These are phyloP conservation scores for Symbiodinium natans DNA, from an alignment of 73 alveolate species.

Conservation along the genomic window DNA sequence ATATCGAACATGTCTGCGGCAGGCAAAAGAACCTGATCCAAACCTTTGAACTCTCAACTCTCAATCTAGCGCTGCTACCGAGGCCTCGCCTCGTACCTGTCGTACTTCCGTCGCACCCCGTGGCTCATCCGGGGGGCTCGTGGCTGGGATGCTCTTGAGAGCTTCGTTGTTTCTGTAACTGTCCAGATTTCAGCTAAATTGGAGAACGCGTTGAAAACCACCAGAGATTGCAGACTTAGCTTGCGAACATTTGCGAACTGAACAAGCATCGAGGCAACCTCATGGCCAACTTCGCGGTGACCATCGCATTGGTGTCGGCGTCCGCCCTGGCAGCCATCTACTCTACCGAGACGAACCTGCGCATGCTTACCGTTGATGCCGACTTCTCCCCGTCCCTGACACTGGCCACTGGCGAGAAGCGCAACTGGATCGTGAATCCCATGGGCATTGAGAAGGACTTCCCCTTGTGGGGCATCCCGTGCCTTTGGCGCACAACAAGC, in stretches of 20 bases:
- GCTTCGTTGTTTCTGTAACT: no score
- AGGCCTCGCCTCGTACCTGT: not conserved
- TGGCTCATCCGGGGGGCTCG: not conserved
- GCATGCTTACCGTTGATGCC: constrained; percentile 43
- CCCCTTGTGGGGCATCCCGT: constrained; percentile 59
- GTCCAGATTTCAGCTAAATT: no score
- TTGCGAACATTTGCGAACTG: not conserved
- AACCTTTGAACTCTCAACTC: no score
- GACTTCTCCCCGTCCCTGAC: not conserved
- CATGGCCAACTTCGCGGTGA: constrained; percentile 48
- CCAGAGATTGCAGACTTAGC: no score
- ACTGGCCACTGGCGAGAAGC: constrained; percentile 19
- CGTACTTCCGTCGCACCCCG: not conserved
- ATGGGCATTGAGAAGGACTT: not conserved
- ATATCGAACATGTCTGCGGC: no score
- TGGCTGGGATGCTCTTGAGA: not conserved
- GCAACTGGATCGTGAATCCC: constrained; percentile 47
- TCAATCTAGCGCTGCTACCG: not conserved
- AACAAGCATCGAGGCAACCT: constrained; percentile 48
- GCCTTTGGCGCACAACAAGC: no score
- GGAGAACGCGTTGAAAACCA: no score
- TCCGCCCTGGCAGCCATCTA: constrained; percentile 54
- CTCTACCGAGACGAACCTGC: not conserved
- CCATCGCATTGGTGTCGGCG: constrained; percentile 26
- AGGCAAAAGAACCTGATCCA: no score